Base-by-base conservation (phyloP, 2,329 filamentous ascomycete species). In the Exophiala phaeomuriformis region DNA sequence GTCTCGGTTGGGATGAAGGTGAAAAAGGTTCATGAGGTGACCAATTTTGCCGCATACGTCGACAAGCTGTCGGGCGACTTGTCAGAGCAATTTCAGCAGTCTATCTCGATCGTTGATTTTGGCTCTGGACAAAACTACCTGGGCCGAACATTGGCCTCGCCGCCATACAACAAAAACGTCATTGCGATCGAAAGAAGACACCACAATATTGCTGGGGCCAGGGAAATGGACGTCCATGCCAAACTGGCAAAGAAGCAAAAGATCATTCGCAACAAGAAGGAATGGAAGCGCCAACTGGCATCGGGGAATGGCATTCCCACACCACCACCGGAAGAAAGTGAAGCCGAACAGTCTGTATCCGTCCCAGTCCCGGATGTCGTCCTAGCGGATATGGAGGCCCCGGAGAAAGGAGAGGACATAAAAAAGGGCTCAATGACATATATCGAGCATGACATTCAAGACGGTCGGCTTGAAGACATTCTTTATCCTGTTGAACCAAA, bases 121-220 rank as follows among this genome's bases (percentile, higher is more conserved):
- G 93, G 93, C 30, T 95, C 90, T 49, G 93, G 93, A 0, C 91
- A 97, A 68, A 97, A 96, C 66, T 98, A 98, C 65, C 82, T 98
- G 2, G 91, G 93, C 0, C 80, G 93, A 43, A 86, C 88, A 1
- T 75, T 98, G 53, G 91, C 91, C 9, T 89, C 85, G 57, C 77
- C 84, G 50, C 90, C 90, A 0, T 95, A 95, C 71, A 88, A 90
- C 64, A 83, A 84, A 64, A 82, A 90, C 61, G 86, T 97, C 41
- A 83, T 97, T 51, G 93, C 91, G 1, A 89, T 98, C 33, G 93
- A 98, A 70, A 87, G 89, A 54, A 83, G 84, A 58, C 84, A 88
- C 64, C 82, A 86, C 63, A 96, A 96, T 65, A 94, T 97, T 56
- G 80, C 81, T 27, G 89, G 89, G 5, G 91, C 93, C 3, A 88